Percentiles rank a stretch among this genome's conserved stretches.
Conservation (phyloP, 352 stramenopile genomes). For the Phytophthora litchii region DNA sequence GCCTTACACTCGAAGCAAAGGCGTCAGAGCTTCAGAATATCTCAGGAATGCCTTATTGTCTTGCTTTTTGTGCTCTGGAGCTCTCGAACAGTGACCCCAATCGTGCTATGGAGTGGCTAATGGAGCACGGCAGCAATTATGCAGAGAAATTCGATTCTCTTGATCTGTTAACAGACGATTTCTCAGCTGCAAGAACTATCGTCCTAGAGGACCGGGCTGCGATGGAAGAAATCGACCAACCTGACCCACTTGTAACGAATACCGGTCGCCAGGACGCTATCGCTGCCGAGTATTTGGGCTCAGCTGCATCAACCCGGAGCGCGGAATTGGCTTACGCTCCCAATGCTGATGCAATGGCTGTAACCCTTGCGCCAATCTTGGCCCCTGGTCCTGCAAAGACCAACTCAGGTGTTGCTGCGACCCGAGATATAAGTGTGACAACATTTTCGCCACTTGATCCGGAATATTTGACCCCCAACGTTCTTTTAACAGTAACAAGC, state of each 20-base stretch:
- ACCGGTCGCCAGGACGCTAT: slow-evolving; percentile 20
- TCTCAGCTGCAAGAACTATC: slow-evolving; percentile 50
- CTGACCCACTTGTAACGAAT: slow-evolving; percentile 61
- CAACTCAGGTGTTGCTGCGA: slow-evolving; percentile 3
- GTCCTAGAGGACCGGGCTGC: slow-evolving; percentile 65
- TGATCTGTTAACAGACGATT: slow-evolving; percentile 49
- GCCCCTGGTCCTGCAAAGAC: slow-evolving; percentile 45
- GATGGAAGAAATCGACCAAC: slow-evolving; percentile 81
- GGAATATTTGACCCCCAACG: slow-evolving; percentile 70
- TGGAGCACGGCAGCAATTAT: slow-evolving; percentile 79
- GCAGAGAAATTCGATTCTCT: slow-evolving; percentile 56
- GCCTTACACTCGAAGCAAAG: slow-evolving; percentile 59
- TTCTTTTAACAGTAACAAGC: slow-evolving; percentile 82
- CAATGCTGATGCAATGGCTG: slow-evolving; percentile 78
- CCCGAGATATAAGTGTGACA: slow-evolving; percentile 31
- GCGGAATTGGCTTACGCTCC: slow-evolving; percentile 21
- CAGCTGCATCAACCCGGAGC: slow-evolving; percentile 18
- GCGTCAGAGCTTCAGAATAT: slow-evolving; percentile 77
- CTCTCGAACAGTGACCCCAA: slow-evolving; percentile 84
- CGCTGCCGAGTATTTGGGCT: slow-evolving; percentile 25
- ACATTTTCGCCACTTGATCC: slow-evolving; percentile 74
- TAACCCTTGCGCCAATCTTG: slow-evolving; percentile 82
- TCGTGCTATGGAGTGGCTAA: slow-evolving; percentile 88
- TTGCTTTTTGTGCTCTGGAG: slow-evolving; percentile 74
- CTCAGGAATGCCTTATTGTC: slow-evolving; percentile 70